Evolutionary conservation across 1,284 basidiomycete genomes (phyloP), one percentile per base, ranked within the genome.

Genomic region (Apiotrichum gracile): DNA sequence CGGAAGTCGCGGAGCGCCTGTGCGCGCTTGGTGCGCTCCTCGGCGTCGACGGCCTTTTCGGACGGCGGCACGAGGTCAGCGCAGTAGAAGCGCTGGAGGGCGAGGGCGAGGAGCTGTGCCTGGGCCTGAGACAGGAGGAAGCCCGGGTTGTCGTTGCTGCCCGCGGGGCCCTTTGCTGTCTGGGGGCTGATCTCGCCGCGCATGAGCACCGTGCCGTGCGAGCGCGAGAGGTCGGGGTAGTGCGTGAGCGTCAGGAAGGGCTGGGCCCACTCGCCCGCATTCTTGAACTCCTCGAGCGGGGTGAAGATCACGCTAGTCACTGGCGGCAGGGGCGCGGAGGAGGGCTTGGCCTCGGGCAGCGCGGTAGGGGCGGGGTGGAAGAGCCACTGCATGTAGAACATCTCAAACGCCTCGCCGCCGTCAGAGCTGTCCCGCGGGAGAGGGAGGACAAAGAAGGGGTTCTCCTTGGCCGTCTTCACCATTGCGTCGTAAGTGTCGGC

Each of bases 241-340:
- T 91, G 84, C 7, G 94, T 96, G 44, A 97, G 70, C 33, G 90
- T 87, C 25, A 99, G 80, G 66, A 89, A 87, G 0, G 94, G 93
- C 34, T 91, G 92, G 4, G 94, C 90, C 75, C 87, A 97, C 42
- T 87, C 82, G 58, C 83, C 82, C 29, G 88, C 84, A 53, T 85
- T 78, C 76, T 97, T 96, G 82, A 91, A 98, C 77, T 97, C 94
- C 62, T 89, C 87, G 47, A 97, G 79, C 5, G 94, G 88, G 0
- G 94, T 94, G 77, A 96, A 96, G 48, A 98, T 81, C 38, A 94
- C 80, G 1, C 91, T 77, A 2, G 76, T 72, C 2, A 70, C 74
- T 38, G 52, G 67, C 48, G 44, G 77, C 61, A 55, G 70, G 58
- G 26, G 71, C 81, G 21, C 76, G 52, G 38, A n/a, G 22, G 39